phyloP scores from a whole-genome alignment of 805 yeast genomes.

The Ogataea philodendri region DNA sequence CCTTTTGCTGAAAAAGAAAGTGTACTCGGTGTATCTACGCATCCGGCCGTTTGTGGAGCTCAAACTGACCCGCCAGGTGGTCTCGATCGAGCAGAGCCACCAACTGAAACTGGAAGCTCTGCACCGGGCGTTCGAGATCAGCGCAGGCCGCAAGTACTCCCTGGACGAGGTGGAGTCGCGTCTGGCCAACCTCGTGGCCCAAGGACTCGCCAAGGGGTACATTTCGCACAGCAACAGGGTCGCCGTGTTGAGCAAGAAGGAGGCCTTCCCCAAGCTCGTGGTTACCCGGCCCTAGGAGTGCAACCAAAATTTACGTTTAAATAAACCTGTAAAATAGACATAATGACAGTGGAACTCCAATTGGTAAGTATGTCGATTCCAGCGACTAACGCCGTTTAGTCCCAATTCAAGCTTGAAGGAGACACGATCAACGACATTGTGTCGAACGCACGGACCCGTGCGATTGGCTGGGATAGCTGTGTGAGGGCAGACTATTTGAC shows the following conservation, averaged over 20 bases:
- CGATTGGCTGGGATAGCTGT: slow-evolving; percentile 91
- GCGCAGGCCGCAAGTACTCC: slow-evolving; percentile 23
- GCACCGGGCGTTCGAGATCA: slow-evolving; percentile 13
- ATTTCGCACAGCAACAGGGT: slow-evolving; percentile 72
- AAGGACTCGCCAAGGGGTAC: slow-evolving; percentile 71
- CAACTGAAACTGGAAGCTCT: slow-evolving; percentile 18
- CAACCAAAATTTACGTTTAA: slow-evolving; percentile 11
- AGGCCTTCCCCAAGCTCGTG: slow-evolving; percentile 65
- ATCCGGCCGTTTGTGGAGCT: slow-evolving; percentile 50
- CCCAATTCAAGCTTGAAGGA: slow-evolving; percentile 55
- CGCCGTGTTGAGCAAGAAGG: slow-evolving; percentile 69
- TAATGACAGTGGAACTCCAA: slow-evolving; percentile 27
- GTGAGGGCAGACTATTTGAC: slow-evolving; percentile 69
- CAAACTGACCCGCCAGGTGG: slow-evolving; percentile 46
- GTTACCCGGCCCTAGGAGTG: slow-evolving; percentile 19
- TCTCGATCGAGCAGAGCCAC: slow-evolving; percentile 29
- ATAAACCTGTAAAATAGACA: slow-evolving; percentile 7
- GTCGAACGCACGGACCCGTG: slow-evolving; percentile 68
- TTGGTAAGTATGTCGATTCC: slow-evolving; percentile 18
- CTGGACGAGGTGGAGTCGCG: slow-evolving; percentile 65
- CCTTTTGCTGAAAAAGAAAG: slow-evolving; percentile 53
- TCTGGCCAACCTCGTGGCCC: slow-evolving; percentile 61
- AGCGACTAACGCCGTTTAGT: slow-evolving; percentile 13
- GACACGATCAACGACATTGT: slow-evolving; percentile 63
- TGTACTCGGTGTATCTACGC: slow-evolving; percentile 58